These are phyloP conservation scores for Lactuca saligna DNA, from an alignment of 129 eudicot species.

Conservation along the genomic window DNA sequence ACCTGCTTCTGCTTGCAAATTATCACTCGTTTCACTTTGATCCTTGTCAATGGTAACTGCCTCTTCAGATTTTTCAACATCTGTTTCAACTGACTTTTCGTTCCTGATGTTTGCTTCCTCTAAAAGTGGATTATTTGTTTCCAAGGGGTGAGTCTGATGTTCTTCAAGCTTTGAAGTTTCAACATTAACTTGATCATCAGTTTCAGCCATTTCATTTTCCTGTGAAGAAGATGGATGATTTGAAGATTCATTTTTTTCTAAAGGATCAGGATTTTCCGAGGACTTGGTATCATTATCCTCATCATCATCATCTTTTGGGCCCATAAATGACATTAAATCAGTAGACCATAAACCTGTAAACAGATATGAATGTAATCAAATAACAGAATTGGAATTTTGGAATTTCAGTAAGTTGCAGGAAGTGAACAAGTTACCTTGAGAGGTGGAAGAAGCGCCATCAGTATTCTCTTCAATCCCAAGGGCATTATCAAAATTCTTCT, in stretches of 20 bases:
- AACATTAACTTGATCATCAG: conserved; percentile 31
- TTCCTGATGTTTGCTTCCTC: conserved; percentile 17
- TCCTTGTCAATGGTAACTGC: conserved; percentile 13
- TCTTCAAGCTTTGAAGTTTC: conserved; percentile 38
- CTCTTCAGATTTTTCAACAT: conserved; percentile 14
- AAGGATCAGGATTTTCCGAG: conserved; percentile 21
- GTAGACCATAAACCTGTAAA: conserved; percentile 64
- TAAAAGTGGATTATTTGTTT: conserved; percentile 11
- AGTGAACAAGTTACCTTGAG: conserved; percentile 46
- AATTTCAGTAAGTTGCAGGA: neutral
- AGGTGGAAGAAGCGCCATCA: conserved; percentile 32
- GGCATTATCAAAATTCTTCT: conserved; percentile 89
- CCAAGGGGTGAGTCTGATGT: conserved; percentile 11
- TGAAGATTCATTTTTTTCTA: conserved; percentile 33
- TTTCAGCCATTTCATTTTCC: conserved; percentile 36
- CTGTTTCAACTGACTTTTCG: conserved; percentile 10
- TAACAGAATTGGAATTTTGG: neutral
- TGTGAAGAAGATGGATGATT: conserved; percentile 27
- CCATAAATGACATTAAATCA: conserved; percentile 61
- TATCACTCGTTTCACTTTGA: conserved; percentile 27
- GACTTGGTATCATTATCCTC: conserved; percentile 52
- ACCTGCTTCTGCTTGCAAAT: conserved; percentile 21
- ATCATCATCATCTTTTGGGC: conserved; percentile 61
- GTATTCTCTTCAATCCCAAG: conserved; percentile 80
- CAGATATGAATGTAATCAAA: neutral